These are phyloP conservation scores for Penicillium subrubescens DNA, from an alignment of 495 filamentous ascomycete species.

Conservation along the genomic window DNA sequence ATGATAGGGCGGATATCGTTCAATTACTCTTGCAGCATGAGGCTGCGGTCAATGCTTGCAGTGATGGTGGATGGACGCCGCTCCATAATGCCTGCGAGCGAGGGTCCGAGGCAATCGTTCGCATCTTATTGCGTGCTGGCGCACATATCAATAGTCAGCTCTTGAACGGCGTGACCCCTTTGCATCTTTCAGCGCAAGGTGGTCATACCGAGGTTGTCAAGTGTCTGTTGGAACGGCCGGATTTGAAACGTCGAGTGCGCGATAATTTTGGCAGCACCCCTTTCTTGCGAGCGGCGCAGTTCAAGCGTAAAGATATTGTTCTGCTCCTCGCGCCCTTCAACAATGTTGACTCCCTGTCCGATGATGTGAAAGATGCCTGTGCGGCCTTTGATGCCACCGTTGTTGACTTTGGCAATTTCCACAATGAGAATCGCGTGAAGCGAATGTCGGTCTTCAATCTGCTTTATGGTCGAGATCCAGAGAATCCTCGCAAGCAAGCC, in stretches of 20 bases:
- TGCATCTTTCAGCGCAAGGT: slow-evolving; percentile 64
- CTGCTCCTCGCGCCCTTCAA: slow-evolving; percentile 57
- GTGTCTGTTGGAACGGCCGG: slow-evolving; percentile 49
- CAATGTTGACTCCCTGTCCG: slow-evolving; percentile 51
- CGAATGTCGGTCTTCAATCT: slow-evolving; percentile 59
- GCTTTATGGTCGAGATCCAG: slow-evolving; percentile 60
- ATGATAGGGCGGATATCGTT: slow-evolving; percentile 57
- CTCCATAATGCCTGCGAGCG: slow-evolving; percentile 65
- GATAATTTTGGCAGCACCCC: slow-evolving; percentile 66
- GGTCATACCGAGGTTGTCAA: slow-evolving; percentile 60
- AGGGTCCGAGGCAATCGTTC: slow-evolving; percentile 52
- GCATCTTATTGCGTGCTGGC: slow-evolving; percentile 49
- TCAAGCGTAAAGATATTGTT: slow-evolving; percentile 58
- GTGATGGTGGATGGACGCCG: slow-evolving; percentile 65
- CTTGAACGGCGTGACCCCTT: slow-evolving; percentile 61
- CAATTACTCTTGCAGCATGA: slow-evolving; percentile 53
- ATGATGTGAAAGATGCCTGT: slow-evolving; percentile 58
- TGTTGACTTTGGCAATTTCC: slow-evolving; percentile 69
- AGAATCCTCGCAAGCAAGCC: slow-evolving; percentile 52
- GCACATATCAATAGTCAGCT: slow-evolving; percentile 58
- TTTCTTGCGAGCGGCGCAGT: slow-evolving; percentile 61
- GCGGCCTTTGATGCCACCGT: slow-evolving; percentile 66
- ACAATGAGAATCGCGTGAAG: slow-evolving; percentile 61
- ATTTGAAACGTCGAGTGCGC: slow-evolving; percentile 49
- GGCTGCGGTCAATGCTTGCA: slow-evolving; percentile 56